Percentiles rank a stretch among this genome's conserved stretches.
These are phyloP conservation scores for Apiospora aurea DNA, from an alignment of 2,329 filamentous ascomycete genomes.

Conservation along the genomic window DNA sequence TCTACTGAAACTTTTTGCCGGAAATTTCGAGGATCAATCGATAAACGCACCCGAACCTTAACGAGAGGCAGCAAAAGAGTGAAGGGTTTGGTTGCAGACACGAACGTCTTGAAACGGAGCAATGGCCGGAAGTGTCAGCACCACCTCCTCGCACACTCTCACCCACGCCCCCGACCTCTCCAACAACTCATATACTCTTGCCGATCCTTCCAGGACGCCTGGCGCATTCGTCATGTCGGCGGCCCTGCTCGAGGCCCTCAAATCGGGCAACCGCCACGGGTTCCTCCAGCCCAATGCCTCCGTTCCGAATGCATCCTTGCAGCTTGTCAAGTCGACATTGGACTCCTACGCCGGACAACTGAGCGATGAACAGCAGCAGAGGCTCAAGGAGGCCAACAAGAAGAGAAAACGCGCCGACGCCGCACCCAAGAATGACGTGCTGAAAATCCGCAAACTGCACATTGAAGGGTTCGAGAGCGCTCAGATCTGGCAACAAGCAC, in stretches of 20 bases:
- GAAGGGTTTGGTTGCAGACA: constrained; percentile 3
- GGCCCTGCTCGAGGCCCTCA: constrained; percentile 64
- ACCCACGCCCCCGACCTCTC: constrained; percentile 57
- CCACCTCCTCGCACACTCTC: constrained; percentile 69
- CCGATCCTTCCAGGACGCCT: constrained; percentile 39
- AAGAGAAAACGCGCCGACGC: constrained; percentile 74
- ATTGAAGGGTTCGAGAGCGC: constrained; percentile 85
- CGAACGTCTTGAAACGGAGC: constrained; percentile 18
- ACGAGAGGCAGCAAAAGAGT: background rate
- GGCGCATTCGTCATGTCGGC: constrained; percentile 51
- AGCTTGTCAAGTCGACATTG: constrained; percentile 80
- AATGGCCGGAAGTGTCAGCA: constrained; percentile 51
- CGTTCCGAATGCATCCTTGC: constrained; percentile 73
- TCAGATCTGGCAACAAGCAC: constrained; percentile 95
- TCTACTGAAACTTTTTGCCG: constrained; percentile 25
- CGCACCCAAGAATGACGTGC: constrained; percentile 55
- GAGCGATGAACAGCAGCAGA: constrained; percentile 73
- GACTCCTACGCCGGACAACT: constrained; percentile 80
- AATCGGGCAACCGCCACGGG: constrained; percentile 67
- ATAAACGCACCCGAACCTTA: background rate
- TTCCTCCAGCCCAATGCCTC: constrained; percentile 78
- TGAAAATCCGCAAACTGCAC: constrained; percentile 85
- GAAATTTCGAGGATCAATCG: constrained; percentile 12
- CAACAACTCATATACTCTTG: constrained; percentile 45
- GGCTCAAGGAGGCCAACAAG: constrained; percentile 71